Conservation (phyloP, 139 green algal genomes). For the Nannochloris sp. region DNA sequence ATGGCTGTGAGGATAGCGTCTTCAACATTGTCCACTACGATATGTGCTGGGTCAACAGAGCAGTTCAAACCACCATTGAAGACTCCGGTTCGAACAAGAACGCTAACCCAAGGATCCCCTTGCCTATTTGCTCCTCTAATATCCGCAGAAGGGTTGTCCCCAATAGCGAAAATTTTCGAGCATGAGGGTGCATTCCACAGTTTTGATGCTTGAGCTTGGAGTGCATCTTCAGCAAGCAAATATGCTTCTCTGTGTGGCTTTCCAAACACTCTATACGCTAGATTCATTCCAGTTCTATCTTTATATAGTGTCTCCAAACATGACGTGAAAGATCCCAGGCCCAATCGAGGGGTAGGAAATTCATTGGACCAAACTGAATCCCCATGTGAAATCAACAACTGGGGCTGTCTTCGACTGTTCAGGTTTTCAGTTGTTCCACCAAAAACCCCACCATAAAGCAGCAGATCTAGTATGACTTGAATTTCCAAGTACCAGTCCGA, state of each 20-base stretch:
- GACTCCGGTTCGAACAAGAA: conserved; percentile 73
- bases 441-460: conserved; percentile 18
- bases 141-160: conserved; percentile 73
- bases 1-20: conserved; percentile 53
- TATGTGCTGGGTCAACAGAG: conserved; percentile 35
- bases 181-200: conserved; percentile 19
- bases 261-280: conserved; percentile 33
- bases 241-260: conserved; percentile 61
- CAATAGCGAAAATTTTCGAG: conserved; percentile 56
- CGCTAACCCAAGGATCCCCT: conserved; percentile 58
- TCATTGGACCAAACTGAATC: conserved; percentile 69
- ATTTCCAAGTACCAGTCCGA: conserved; percentile 62
- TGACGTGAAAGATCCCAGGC: conserved; percentile 51
- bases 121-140: conserved; percentile 53
- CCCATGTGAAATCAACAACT: conserved; percentile 43
- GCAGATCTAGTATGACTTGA: conserved; percentile 24
- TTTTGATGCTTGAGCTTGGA: conserved; percentile 41
- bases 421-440: neutral
- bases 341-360: conserved; percentile 50
- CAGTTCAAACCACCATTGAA: conserved; percentile 49
- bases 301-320: conserved; percentile 44
- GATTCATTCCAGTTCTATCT: conserved; percentile 16
- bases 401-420: neutral
- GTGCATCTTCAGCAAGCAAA: conserved; percentile 41
- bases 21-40: conserved; percentile 59